Evolutionary conservation across 345 rosid species (phyloP).

Genomic region (Sisymbrium altissimum): DNA sequence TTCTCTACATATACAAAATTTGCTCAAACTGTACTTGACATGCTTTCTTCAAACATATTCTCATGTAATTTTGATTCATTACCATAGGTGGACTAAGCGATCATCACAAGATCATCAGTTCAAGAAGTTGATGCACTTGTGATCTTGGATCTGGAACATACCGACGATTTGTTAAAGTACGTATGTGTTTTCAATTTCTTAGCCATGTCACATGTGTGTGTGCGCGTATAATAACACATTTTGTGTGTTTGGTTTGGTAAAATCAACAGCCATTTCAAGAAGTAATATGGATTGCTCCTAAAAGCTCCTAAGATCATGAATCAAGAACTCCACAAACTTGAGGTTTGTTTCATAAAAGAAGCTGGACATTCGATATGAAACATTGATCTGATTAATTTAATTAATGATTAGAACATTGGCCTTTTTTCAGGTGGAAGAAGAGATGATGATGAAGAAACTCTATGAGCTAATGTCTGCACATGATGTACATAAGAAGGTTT

Average conservation of each 20-base stretch:
- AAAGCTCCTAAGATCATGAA: not conserved
- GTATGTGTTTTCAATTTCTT: not conserved
- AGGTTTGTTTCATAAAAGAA: not conserved
- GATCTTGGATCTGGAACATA: not conserved
- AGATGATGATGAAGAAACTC: not conserved
- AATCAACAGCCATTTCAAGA: not conserved
- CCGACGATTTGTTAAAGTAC: not conserved
- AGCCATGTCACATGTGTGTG: not conserved
- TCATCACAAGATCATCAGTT: not conserved
- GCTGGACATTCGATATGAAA: not conserved
- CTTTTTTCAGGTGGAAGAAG: conserved; percentile 1
- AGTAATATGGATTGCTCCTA: not conserved
- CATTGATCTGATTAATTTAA: not conserved
- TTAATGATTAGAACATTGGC: not conserved
- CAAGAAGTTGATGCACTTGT: not conserved
- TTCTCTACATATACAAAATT: too few species aligned
- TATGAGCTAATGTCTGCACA: not conserved
- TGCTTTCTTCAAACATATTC: not conserved
- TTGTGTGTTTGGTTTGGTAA: not conserved
- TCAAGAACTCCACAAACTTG: not conserved
- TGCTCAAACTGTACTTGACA: too few species aligned
- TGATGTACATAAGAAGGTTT: not conserved
- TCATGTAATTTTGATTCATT: not conserved
- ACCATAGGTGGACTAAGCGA: not conserved
- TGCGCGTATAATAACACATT: not conserved